These are phyloP conservation scores for Cochliopodium minus DNA, from an alignment of 208 protist species.

Conservation along the genomic window DNA sequence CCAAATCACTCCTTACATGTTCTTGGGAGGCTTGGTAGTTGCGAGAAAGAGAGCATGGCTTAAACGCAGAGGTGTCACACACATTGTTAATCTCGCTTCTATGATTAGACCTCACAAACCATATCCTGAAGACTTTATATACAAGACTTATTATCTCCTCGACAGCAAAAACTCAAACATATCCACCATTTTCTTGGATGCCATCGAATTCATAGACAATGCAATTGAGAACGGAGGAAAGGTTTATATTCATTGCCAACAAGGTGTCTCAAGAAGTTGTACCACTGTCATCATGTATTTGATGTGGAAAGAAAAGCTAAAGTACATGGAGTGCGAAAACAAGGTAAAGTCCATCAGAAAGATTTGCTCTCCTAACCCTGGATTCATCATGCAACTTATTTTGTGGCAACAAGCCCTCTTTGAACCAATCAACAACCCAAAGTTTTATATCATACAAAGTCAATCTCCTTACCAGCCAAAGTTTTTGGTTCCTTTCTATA, in stretches of 20 bases:
- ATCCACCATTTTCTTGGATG: not conserved
- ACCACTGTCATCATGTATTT: not conserved
- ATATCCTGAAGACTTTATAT: not conserved
- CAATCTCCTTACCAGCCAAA: too few species aligned
- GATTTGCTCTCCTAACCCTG: too few species aligned
- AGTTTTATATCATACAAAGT: too few species aligned
- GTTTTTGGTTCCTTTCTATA: too few species aligned
- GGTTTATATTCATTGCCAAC: slow-evolving; percentile 5
- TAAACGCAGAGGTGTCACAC: not conserved
- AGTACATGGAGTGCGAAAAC: too few species aligned
- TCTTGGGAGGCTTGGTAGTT: not conserved
- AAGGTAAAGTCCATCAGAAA: too few species aligned
- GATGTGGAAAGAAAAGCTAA: not conserved
- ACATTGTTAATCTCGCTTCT: not conserved
- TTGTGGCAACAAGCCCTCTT: too few species aligned
- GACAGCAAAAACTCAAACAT: not conserved
- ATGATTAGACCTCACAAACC: not conserved
- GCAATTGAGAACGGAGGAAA: not conserved
- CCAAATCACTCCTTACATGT: not conserved
- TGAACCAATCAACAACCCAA: too few species aligned
- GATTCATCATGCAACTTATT: too few species aligned
- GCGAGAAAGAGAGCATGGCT: not conserved
- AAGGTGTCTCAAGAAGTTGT: not conserved
- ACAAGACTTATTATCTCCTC: not conserved
- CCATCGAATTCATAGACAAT: not conserved